Evolutionary conservation across 495 filamentous ascomycete genomes (phyloP), one percentile per base, ranked within the genome.

Genomic region (Apiosordaria backusii): DNA sequence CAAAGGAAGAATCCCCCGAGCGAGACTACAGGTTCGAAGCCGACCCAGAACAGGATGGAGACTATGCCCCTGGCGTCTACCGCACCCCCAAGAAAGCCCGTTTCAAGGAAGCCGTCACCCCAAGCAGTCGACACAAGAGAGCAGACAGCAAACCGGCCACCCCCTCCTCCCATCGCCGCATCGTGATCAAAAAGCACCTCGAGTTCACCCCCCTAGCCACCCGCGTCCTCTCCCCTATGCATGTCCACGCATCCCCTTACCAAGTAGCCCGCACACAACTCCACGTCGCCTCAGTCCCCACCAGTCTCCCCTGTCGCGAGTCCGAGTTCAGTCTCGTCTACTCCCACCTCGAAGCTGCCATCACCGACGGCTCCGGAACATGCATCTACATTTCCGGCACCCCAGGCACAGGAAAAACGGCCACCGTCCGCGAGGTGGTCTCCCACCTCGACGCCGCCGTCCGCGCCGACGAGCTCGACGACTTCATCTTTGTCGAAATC

Each of bases 361-460:
- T 99, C 75, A 89, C 90, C 59, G 93, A 96, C 65, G 96, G 93
- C 50, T 89, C 90, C 4, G 96, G 96, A 7, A 87, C 92, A 4
- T 99, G 96, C 76, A 97, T 99, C 73, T 99, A 99, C 79, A 98
- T 99, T 63, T 97, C 96, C n/a, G 96, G 96, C 50, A 97, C 93
- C 0, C 96, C 96, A 0, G 96, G 96, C n/a, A 99, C 96, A 0
- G 96, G 96, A 62, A 99, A 99, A 74, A 99, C 96, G 6, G 96
- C 96, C 25, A 99, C 96, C 0, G 94, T 99, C 9, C 90, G 96
- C 64, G 96, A 98, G 78, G 95, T 97, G 3, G 89, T 98, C 7
- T 87, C 90, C 19, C 90, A 92, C 75, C 85, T 99, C 10, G 93
- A 97, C 66, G 85, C 85, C 4, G 88, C 92, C 1, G 95, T 98